A percentile compares a stretch with the other conserved stretches of the same genome.
These are phyloP conservation scores for Lecanoromycetidae sp. DNA, from an alignment of 2,329 filamentous ascomycete species.

Conservation along the genomic window DNA sequence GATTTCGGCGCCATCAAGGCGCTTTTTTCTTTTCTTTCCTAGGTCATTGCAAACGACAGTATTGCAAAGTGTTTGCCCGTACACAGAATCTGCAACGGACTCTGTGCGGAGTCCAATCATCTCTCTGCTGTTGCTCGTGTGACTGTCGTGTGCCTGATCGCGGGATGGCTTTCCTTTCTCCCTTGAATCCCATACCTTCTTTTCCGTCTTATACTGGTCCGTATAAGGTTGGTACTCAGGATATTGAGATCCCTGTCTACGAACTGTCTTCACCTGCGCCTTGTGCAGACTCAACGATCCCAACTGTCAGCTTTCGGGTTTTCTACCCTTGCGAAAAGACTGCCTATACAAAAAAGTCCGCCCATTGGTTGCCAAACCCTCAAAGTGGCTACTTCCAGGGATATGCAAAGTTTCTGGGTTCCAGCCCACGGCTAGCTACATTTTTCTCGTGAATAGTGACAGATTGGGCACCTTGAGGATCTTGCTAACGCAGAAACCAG, in stretches of 20 bases:
- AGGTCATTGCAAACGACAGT: no score
- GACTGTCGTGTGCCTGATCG: no score
- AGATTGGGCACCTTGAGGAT: no score
- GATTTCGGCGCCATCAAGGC: no score
- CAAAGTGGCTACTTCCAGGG: conserved; percentile 62
- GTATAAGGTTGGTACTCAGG: conserved; percentile 65
- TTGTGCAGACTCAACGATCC: conserved; percentile 40
- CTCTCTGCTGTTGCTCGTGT: no score
- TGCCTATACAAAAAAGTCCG: conserved; percentile 47
- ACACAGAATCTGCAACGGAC: no score
- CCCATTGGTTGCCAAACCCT: conserved; percentile 66
- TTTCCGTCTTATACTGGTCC: conserved; percentile 68
- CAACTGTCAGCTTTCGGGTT: conserved; percentile 67
- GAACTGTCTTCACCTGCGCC: conserved; percentile 40
- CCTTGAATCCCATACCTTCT: conserved; percentile 53
- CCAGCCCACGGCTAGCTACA: conserved; percentile 38
- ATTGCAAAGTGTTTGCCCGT: no score
- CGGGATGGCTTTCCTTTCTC: conserved; percentile 31
- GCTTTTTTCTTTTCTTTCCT: no score
- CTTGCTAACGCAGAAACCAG: no score
- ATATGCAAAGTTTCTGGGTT: conserved; percentile 64
- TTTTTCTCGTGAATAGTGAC: conserved; percentile 31
- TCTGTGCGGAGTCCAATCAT: no score
- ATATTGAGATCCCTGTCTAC: conserved; percentile 64
- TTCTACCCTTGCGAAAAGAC: conserved; percentile 60